Conservation (phyloP, 345 rosid species). For the Melastoma malabathricum region DNA sequence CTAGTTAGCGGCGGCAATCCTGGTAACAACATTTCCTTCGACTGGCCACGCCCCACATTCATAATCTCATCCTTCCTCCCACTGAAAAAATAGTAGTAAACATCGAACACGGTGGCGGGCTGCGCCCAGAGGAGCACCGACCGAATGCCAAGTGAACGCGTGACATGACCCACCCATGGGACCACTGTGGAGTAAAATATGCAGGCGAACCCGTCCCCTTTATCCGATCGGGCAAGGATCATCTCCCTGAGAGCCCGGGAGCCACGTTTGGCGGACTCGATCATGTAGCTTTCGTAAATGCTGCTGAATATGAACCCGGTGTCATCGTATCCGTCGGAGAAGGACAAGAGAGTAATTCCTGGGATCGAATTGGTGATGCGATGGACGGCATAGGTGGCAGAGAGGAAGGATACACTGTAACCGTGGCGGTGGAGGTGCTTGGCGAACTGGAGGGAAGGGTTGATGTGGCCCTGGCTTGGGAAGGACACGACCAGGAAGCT, state of each 20-base stretch:
- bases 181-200: slow-evolving; percentile 9
- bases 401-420: slow-evolving; percentile 29
- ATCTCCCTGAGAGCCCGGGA: slow-evolving; percentile 10
- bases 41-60: slow-evolving; percentile 4
- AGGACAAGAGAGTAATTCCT: slow-evolving; percentile 27
- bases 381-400: slow-evolving; percentile 21
- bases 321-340: slow-evolving; percentile 46
- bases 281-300: slow-evolving; percentile 10
- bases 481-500: slow-evolving; percentile 33
- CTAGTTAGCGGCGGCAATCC: slow-evolving; percentile 24
- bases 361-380: slow-evolving; percentile 21
- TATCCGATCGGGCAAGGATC: not conserved
- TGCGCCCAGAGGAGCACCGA: slow-evolving; percentile 42
- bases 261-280: slow-evolving; percentile 7
- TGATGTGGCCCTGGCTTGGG: slow-evolving; percentile 51
- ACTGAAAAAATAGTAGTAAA: slow-evolving; percentile 45
- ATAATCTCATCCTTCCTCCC: slow-evolving; percentile 20
- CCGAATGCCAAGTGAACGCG: slow-evolving; percentile 28
- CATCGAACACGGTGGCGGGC: slow-evolving; percentile 43
- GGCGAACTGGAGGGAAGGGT: slow-evolving; percentile 44
- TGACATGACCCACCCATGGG: slow-evolving; percentile 33
- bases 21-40: slow-evolving; percentile 17
- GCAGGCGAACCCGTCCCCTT: slow-evolving; percentile 3
- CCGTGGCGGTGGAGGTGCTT: slow-evolving; percentile 35
- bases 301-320: slow-evolving; percentile 16